These are phyloP conservation scores for Xylaria bambusicola DNA, from an alignment of 495 filamentous ascomycete genomes.

Conservation along the genomic window DNA sequence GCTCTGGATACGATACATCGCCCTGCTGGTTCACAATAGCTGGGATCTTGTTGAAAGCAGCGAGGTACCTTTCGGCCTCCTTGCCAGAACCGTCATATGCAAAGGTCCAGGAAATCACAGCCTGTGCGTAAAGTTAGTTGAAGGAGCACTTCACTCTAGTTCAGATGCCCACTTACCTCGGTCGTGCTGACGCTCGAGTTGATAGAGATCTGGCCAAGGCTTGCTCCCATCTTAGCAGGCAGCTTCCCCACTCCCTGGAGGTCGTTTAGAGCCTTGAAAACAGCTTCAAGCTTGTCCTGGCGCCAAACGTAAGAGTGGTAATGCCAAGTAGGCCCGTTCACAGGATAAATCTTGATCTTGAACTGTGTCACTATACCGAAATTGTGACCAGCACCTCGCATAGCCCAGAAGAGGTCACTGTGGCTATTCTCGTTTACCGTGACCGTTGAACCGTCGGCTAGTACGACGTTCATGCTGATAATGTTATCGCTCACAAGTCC, in stretches of 20 bases:
- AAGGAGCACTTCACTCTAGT: too few species aligned
- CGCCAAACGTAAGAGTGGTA: slow-evolving; percentile 45
- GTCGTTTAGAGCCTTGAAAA: slow-evolving; percentile 29
- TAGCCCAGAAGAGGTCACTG: slow-evolving; percentile 43
- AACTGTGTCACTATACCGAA: slow-evolving; percentile 44
- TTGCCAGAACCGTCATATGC: slow-evolving; percentile 22
- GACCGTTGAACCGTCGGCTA: slow-evolving; percentile 41
- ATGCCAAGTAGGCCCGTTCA: slow-evolving; percentile 37
- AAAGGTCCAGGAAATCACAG: slow-evolving; percentile 26
- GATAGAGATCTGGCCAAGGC: slow-evolving; percentile 46
- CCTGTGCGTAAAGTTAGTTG: slow-evolving; percentile 3
- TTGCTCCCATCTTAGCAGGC: slow-evolving; percentile 37
- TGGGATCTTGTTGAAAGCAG: slow-evolving; percentile 25
- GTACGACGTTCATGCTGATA: slow-evolving; percentile 44
- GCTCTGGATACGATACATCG: slow-evolving; percentile 24
- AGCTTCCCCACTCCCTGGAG: slow-evolving; percentile 34
- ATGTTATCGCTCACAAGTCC: slow-evolving; percentile 53
- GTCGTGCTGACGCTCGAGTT: slow-evolving; percentile 32
- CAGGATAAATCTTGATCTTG: background rate
- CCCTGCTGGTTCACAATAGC: slow-evolving; percentile 9
- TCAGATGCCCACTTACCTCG: slow-evolving; percentile 18
- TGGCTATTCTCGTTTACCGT: slow-evolving; percentile 24
- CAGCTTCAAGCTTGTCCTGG: slow-evolving; percentile 36
- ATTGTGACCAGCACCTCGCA: slow-evolving; percentile 43
- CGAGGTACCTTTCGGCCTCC: slow-evolving; percentile 20